Evolutionary conservation across 2,329 filamentous ascomycete species (phyloP), one percentile per base, ranked within the genome.

Genomic region (Arthroderma sp.): DNA sequence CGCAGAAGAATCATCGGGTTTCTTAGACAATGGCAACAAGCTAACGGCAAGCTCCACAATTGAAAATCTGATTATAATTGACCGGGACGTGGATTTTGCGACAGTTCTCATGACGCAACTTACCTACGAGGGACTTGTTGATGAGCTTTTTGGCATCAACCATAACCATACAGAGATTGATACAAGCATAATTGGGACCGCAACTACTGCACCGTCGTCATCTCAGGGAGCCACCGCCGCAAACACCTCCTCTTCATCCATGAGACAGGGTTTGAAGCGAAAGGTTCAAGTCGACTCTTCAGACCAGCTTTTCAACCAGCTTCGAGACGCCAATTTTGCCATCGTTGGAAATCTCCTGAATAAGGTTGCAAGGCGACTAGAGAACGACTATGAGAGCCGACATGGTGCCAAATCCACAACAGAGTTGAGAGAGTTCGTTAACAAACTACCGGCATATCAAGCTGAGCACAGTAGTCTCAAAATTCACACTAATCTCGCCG

Each of bases 91-190:
- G 45, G 91, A 98, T 61, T 87, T 91, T 56, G 85, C 89, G 10
- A 95, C 91, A 1, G 82, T 84, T 0, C 73, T 98, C 10, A 79
- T 98, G 44, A 96, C 89, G 0, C 91, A 98, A 61, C 70, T 98
- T 49, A 98, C 91, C 1, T 98, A 98, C 57, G 89, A 98, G 65
- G 91, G 91, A 3, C 71, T 98, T 28, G 82, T 98, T 44, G 93
- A 98, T 57, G 91, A 98, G 61, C 75, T 91, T 10, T 93, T 94
- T 58, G 81, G 83, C 30, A 94, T 98, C 49, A 78, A 85, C 52
- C 83, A 95, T 58, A 96, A 93, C 57, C 87, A 94, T 60, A 81
- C 85, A 33, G 91, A 96, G 59, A 80, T 96, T 22, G 89, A 96
- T 59, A 85, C 86, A 2, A 87, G 87, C 1, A 78, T 96, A 48